Percentiles rank a stretch among this genome's conserved stretches.
phyloP scores from a whole-genome alignment of 2,329 filamentous ascomycete genomes.

The Penicillium brevicompactum region DNA sequence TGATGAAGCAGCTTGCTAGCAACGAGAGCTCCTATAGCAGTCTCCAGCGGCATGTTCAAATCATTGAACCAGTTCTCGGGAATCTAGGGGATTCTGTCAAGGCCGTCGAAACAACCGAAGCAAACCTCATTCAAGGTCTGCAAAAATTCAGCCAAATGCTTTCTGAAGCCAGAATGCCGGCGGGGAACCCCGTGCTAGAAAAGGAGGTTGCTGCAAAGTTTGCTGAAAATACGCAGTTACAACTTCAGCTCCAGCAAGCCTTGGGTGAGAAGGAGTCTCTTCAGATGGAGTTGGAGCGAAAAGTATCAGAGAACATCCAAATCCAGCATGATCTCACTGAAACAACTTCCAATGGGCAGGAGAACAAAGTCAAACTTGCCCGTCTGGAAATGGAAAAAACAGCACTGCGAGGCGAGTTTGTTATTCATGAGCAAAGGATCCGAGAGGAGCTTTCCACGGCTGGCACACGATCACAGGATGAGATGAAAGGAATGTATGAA shows the following conservation, averaged over 20 bases:
- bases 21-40: conserved; percentile 18
- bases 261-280: conserved; percentile 17
- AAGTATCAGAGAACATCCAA: conserved; percentile 20
- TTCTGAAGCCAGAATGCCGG: conserved; percentile 17
- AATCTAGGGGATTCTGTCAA: conserved; percentile 23
- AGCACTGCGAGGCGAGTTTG: conserved; percentile 22
- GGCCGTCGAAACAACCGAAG: conserved; percentile 23
- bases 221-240: conserved; percentile 27
- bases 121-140: conserved; percentile 34
- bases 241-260: conserved; percentile 27
- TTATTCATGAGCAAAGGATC: conserved; percentile 26
- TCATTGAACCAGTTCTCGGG: conserved; percentile 20
- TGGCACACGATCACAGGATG: conserved; percentile 28
- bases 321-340: conserved; percentile 25
- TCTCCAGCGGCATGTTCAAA: conserved; percentile 23
- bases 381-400: conserved; percentile 26
- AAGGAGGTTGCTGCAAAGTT: conserved; percentile 27
- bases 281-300: conserved; percentile 20
- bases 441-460: conserved; percentile 36
- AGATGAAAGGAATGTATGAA: conserved; percentile 32
- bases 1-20: conserved; percentile 26
- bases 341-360: conserved; percentile 14
- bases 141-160: conserved; percentile 20
- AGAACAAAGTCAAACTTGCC: conserved; percentile 17
- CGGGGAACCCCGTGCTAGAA: conserved; percentile 21